Conservation (phyloP, 352 stramenopile species). For the Lagenidium sp. region DNA sequence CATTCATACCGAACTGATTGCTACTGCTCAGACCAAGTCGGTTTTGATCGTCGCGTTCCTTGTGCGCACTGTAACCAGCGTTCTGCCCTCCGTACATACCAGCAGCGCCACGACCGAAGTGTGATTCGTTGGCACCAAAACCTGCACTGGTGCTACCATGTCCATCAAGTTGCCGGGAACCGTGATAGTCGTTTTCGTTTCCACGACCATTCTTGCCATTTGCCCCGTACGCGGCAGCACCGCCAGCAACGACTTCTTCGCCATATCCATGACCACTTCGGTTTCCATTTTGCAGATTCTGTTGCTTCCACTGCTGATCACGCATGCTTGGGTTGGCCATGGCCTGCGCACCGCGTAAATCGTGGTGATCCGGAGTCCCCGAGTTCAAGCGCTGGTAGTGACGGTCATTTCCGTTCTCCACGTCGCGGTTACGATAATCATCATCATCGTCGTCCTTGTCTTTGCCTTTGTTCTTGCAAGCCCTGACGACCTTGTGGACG, state of each 20-base stretch:
- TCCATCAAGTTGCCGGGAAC: too few relatives aligned
- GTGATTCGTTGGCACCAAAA: too few relatives aligned
- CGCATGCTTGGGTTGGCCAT: constrained; percentile 12
- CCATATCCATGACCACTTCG: constrained; percentile 5
- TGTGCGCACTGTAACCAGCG: too few relatives aligned
- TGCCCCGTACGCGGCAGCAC: neutral
- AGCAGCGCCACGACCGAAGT: too few relatives aligned
- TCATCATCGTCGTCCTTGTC: constrained; percentile 6
- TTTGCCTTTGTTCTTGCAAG: constrained; percentile 21
- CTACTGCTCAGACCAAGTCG: too few relatives aligned
- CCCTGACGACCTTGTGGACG: constrained; percentile 48
- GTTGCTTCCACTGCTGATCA: neutral
- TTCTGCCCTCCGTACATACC: too few relatives aligned
- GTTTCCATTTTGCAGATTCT: constrained; percentile 5
- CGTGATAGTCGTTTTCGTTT: too few relatives aligned
- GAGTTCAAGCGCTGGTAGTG: constrained; percentile 15
- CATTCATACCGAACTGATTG: too few relatives aligned
- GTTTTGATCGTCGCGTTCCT: too few relatives aligned
- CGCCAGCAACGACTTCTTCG: constrained; percentile 2
- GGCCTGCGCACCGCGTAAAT: too few relatives aligned
- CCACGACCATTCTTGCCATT: constrained; percentile 6
- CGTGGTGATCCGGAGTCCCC: too few relatives aligned
- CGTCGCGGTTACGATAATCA: constrained; percentile 9
- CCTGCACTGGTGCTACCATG: too few relatives aligned
- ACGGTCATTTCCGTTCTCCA: constrained; percentile 2